phyloP scores from a whole-genome alignment of 768 basidiomycete genomes.

The Kwoniella pini region DNA sequence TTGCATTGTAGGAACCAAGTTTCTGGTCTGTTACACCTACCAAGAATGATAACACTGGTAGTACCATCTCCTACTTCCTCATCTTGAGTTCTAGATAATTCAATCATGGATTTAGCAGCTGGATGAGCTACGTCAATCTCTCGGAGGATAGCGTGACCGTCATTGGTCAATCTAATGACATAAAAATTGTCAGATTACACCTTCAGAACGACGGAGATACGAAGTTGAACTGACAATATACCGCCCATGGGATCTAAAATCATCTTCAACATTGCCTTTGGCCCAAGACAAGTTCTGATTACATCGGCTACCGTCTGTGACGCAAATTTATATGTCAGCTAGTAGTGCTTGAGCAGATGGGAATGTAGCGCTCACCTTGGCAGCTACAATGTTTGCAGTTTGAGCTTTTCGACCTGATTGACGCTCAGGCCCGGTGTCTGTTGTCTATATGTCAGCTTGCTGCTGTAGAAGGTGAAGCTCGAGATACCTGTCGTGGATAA shows the following conservation, averaged over 20 bases:
- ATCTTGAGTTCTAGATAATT: constrained; percentile 94
- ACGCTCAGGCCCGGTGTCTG: constrained; percentile 91
- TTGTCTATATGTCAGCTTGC: neutral
- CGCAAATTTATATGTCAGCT: no score
- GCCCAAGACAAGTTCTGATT: constrained; percentile 93
- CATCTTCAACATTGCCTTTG: constrained; percentile 99
- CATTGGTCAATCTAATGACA: constrained; percentile 79
- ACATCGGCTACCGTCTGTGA: constrained; percentile 92
- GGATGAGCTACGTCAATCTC: constrained; percentile 99
- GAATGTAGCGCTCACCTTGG: constrained; percentile 80
- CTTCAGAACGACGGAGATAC: neutral
- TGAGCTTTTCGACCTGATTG: constrained; percentile 94
- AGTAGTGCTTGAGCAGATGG: no score
- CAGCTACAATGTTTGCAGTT: constrained; percentile 93
- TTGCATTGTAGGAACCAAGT: no score
- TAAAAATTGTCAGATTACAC: neutral
- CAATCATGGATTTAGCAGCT: constrained; percentile 99
- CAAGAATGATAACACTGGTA: constrained; percentile 95
- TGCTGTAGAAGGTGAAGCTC: constrained; percentile 56
- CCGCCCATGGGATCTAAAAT: constrained; percentile 99
- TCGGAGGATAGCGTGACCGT: constrained; percentile 97
- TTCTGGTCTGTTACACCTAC: constrained; percentile 57
- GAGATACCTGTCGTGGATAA: constrained; percentile 63
- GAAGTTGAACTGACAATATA: constrained; percentile 69
- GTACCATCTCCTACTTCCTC: constrained; percentile 99